Evolutionary conservation across 2,329 filamentous ascomycete species (phyloP), one percentile per base, ranked within the genome.

Genomic region (Fulvia fulva): DNA sequence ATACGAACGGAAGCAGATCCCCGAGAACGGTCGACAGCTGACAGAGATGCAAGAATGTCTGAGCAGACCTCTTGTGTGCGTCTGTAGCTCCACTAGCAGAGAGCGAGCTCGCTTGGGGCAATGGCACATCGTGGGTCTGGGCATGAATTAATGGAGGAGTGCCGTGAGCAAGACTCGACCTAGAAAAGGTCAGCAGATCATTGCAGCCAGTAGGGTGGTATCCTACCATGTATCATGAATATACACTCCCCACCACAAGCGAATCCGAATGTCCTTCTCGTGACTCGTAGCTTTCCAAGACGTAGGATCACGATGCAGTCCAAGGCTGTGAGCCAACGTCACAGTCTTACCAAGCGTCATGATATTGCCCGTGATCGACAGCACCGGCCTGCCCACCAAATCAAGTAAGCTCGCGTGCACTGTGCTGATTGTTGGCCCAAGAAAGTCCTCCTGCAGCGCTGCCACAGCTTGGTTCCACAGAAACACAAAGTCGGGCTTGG

Each of bases 231-330:
- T 76, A 67, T 84, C 81, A 57, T 82, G 81, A 41, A 84, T 80
- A 2, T 83, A 72, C 2, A 83, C 78, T 5, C 78, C 81, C 82
- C 82, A 84, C 80, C 81, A 84, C 2, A 82, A 68, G 2, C 80
- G 77, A 28, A 80, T 78, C 6, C 82, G 75, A 16, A 80, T 70
- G 8, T 77, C 74, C 62, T 82, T 83, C 61, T 84, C 81, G 32
- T 74, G 71, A 1, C 74, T 74, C 1, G 78, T 77, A 1, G 82
- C 74, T 47, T 78, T 79, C 81, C 81, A 84, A 56, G 76, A 74
- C 3, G 76, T 77, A 12, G 81, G 80, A 63, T 84, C 79, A 26
- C 82, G 76, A 60, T 84, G 82, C 37, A 84, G 70, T 0, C 81
- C 81, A 56, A 83, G 78, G 19, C 80, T 81, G 59, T 83, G 80